Evolutionary conservation across 2,329 filamentous ascomycete species (phyloP), one percentile per base, ranked within the genome.

Genomic region (Alternaria arbusti): DNA sequence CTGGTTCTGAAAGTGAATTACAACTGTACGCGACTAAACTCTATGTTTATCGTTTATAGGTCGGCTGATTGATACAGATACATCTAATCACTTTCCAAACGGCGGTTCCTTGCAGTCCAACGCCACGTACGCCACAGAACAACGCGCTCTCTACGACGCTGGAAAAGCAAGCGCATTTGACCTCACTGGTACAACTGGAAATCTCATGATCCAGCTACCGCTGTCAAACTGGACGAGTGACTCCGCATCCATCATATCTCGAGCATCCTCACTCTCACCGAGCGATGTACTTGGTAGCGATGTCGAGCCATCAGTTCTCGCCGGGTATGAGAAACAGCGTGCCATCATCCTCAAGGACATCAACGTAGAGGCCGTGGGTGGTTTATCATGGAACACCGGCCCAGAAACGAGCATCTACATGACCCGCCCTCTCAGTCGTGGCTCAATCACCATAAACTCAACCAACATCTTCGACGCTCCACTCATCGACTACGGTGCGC

Each of bases 391-490:
- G 66, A 69, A 57, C 59, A 69, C 70, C 22, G 70, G 68, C 13
- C 61, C 67, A 3, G 64, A 62, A 43, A 65, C 75, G 12, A 68
- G 68, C 23, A 63, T 76, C 44, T 70, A 74, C 26, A 65, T 81
- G 47, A 71, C 76, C 8, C 73, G 76, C 30, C 79, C 79, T 3
- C 70, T 80, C 36, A 74, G 70, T 23, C 76, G 78, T 36, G 79
- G 79, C 10, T 74, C 73, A n/a, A 71, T 80, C 44, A 71, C 61
- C 13, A 70, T 78, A 54, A 73, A 75, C 59, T 74, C 75, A 10
- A 67, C 72, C 10, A 68, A 74, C 52, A 71, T 75, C 9, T 50
- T 67, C 9, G 62, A 54, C 9, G 61, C 66, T 4, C 77, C 76
- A 2, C 58, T 75, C 8, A 63, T 77, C 57, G 70, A 79, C 51